Conservation (phyloP, 2,329 filamentous ascomycete species). For the Fusarium luffae region DNA sequence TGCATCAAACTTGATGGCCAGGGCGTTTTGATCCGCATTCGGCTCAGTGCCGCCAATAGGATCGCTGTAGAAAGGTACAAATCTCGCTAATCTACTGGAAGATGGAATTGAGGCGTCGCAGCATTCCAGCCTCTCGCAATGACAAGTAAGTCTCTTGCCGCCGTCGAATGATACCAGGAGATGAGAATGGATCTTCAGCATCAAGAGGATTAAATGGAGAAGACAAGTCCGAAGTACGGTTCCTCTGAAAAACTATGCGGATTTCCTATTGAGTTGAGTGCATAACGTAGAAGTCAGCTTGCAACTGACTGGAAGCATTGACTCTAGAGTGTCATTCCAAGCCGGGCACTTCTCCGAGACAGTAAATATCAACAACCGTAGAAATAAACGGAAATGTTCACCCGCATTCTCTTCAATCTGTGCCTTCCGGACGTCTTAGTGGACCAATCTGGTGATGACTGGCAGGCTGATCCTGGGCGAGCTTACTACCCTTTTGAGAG, state of each 20-base stretch:
- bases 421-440: neutral
- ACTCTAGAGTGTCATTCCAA: neutral
- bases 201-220: neutral
- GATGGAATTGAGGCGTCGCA: neutral
- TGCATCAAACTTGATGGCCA: neutral
- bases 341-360: too few species aligned
- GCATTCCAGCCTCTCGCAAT: neutral
- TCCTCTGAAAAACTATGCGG: neutral
- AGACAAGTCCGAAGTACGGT: accelerated
- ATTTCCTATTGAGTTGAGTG: too few species aligned
- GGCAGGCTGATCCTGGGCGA: neutral
- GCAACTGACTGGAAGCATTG: neutral
- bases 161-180: too few species aligned
- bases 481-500: neutral
- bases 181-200: neutral
- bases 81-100: too few species aligned
- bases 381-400: neutral
- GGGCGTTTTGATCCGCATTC: too few species aligned
- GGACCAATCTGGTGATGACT: neutral
- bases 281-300: too few species aligned
- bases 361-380: neutral
- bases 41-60: too few species aligned
- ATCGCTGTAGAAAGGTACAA: too few species aligned
- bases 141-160: neutral
- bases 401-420: too few species aligned